Conservation (phyloP, 768 basidiomycete genomes). For the Lentinula edodes region DNA sequence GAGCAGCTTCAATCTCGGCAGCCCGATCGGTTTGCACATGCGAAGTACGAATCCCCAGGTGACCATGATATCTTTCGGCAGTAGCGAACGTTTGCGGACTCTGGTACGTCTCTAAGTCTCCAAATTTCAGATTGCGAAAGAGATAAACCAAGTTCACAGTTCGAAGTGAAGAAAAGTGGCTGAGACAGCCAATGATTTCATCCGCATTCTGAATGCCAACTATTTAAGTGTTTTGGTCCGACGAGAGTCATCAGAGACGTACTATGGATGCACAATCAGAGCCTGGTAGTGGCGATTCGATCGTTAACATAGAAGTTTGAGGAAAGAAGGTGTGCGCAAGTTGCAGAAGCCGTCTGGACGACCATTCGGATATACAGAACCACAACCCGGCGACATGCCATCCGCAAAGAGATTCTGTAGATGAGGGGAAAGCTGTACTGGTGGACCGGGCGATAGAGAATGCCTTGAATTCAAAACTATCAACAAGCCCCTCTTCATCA, state of each 20-base stretch:
- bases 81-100: neutral
- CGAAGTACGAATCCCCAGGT: neutral
- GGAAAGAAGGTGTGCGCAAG: neutral
- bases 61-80: neutral
- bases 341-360: neutral
- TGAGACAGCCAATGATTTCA: neutral
- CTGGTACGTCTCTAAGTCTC: neutral
- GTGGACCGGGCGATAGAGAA: neutral
- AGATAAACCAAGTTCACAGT: neutral
- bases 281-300: neutral
- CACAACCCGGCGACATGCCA: constrained; percentile 1
- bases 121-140: neutral
- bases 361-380: neutral
- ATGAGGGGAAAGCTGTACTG: neutral
- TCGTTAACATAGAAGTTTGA: neutral
- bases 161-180: neutral
- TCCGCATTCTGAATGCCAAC: neutral
- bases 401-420: neutral
- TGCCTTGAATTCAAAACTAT: neutral
- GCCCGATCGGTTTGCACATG: neutral
- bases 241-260: neutral
- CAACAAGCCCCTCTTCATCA: neutral
- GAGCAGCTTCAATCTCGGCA: neutral
- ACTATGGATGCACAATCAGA: neutral
- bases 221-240: neutral